phyloP scores from a whole-genome alignment of 202 grass and related monocot genomes.

The Carex sylvatica region DNA sequence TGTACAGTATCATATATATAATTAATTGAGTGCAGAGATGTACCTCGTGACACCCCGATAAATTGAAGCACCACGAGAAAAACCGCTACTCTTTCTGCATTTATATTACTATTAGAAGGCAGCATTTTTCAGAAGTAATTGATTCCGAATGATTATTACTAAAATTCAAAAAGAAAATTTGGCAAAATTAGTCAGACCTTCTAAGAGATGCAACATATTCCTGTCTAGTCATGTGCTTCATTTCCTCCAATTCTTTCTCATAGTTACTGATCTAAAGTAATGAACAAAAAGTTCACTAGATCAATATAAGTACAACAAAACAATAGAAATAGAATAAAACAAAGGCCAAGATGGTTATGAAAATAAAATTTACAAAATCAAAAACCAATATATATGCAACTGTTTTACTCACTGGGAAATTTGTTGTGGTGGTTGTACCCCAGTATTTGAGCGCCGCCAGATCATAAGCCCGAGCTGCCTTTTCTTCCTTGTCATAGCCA shows the following conservation, averaged over 20 bases:
- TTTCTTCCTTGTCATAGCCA: constrained; percentile 80
- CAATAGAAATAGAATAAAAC: background rate
- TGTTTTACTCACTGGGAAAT: constrained; percentile 49
- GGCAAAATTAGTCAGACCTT: constrained; percentile 31
- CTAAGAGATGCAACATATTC: constrained; percentile 77
- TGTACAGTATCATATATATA: background rate
- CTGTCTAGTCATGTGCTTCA: constrained; percentile 75
- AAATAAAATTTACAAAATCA: background rate
- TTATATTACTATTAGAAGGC: background rate
- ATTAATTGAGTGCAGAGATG: background rate
- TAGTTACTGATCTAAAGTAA: constrained; percentile 47
- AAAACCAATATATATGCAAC: background rate
- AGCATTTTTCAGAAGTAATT: background rate
- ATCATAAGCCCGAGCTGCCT: constrained; percentile 76
- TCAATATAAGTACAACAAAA: constrained; percentile 3
- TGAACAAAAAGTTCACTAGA: background rate
- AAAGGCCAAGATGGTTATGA: background rate
- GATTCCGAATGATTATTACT: background rate
- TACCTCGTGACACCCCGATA: constrained; percentile 71
- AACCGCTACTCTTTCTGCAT: constrained; percentile 62
- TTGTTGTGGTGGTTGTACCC: constrained; percentile 63
- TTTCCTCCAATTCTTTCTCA: constrained; percentile 65
- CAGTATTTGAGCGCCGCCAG: constrained; percentile 73
- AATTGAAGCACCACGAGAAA: constrained; percentile 63
- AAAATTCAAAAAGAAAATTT: background rate